phyloP scores from a whole-genome alignment of 345 rosid species.

The Crucihimalaya himalaica region DNA sequence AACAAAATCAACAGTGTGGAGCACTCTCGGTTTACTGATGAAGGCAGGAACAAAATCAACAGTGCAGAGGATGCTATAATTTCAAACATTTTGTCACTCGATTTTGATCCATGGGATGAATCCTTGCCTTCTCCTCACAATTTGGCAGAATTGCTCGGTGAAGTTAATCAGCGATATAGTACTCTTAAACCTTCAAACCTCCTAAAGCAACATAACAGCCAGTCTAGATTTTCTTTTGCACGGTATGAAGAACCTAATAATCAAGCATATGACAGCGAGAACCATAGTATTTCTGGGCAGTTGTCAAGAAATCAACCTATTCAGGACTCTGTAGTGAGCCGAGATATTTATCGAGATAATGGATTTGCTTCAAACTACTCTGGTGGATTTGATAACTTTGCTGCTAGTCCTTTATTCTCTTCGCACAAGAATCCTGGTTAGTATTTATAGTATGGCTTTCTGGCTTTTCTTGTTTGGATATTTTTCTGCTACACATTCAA shows the following conservation, averaged over 20 bases:
- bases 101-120: slow-evolving; percentile 77
- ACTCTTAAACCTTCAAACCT: slow-evolving; percentile 53
- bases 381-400: slow-evolving; percentile 51
- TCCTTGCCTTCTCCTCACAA: slow-evolving; percentile 60
- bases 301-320: slow-evolving; percentile 42
- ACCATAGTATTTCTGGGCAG: slow-evolving; percentile 48
- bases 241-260: slow-evolving; percentile 67
- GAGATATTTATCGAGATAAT: slow-evolving; percentile 49
- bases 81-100: slow-evolving; percentile 74
- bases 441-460: slow-evolving; percentile 31
- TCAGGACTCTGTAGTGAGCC: slow-evolving; percentile 51
- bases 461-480: slow-evolving; percentile 11
- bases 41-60: slow-evolving; percentile 40
- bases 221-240: slow-evolving; percentile 95
- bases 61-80: slow-evolving; percentile 59
- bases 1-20: slow-evolving; percentile 38
- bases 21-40: slow-evolving; percentile 46
- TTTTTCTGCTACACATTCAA: background rate
- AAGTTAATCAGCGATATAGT: slow-evolving; percentile 54
- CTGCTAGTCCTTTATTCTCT: slow-evolving; percentile 47
- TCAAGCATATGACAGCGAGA: slow-evolving; percentile 47
- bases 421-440: slow-evolving; percentile 67
- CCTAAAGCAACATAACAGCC: slow-evolving; percentile 66
- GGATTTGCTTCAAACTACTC: slow-evolving; percentile 56
- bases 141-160: slow-evolving; percentile 61